Percentiles rank a stretch among this genome's conserved stretches.
Evolutionary conservation across 2,329 filamentous ascomycete genomes (phyloP).

Genomic region (Knufia petricola): DNA sequence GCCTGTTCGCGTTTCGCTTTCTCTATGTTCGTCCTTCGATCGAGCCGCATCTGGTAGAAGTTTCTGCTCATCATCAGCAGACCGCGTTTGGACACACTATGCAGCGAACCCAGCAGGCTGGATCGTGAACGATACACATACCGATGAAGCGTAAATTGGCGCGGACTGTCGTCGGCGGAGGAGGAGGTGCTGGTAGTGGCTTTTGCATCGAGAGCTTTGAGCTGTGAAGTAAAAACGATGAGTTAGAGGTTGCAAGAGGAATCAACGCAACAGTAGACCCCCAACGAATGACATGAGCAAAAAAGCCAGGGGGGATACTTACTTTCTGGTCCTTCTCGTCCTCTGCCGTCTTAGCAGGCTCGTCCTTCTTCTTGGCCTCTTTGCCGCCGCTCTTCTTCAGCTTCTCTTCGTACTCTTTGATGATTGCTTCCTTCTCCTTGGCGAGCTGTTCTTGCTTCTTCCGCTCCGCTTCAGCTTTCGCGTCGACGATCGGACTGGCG

Average conservation of each 20-base stretch:
- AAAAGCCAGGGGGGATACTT: too few relatives aligned
- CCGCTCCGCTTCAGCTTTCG: slow-evolving; percentile 33
- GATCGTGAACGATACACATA: slow-evolving; percentile 31
- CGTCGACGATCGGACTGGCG: slow-evolving; percentile 48
- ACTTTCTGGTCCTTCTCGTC: slow-evolving; percentile 48
- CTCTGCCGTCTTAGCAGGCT: slow-evolving; percentile 29
- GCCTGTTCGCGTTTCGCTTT: slow-evolving; percentile 72
- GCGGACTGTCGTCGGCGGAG: slow-evolving; percentile 54
- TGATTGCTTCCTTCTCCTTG: slow-evolving; percentile 38
- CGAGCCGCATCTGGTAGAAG: slow-evolving; percentile 78
- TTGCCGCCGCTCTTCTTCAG: slow-evolving; percentile 62
- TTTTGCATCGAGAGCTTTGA: slow-evolving; percentile 32
- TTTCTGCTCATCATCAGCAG: slow-evolving; percentile 34
- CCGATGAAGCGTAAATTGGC: slow-evolving; percentile 78
- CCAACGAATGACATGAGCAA: too few relatives aligned
- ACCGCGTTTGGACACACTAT: too few relatives aligned
- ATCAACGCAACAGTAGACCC: too few relatives aligned
- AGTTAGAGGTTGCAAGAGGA: neutral
- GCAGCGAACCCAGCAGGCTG: too few relatives aligned
- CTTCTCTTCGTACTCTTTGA: slow-evolving; percentile 61
- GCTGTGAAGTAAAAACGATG: slow-evolving; percentile 24
- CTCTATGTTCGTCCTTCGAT: slow-evolving; percentile 69
- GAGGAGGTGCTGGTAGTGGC: neutral
- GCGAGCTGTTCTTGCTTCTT: slow-evolving; percentile 36
- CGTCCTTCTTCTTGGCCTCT: slow-evolving; percentile 39